Base-by-base conservation (phyloP, 805 yeast genomes). In the Brettanomyces nanus region DNA sequence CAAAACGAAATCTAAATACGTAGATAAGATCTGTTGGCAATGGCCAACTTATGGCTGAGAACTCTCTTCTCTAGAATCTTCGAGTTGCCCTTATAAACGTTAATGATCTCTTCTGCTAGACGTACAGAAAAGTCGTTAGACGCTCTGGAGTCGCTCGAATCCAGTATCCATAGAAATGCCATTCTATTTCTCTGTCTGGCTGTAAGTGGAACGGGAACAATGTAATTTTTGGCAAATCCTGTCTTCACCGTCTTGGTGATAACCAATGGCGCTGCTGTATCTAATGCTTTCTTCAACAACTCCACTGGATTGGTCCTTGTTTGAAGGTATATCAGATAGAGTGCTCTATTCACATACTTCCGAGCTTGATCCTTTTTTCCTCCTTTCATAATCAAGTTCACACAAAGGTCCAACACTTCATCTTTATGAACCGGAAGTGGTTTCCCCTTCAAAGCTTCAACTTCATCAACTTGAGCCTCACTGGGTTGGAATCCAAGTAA, bases 141-240 rank as follows among this genome's bases (percentile, higher is more conserved):
- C 33, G 77, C 79, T 58, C 95, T 79, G 52, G 82, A 79, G 42
- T 77, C 72, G 29, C 94, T 75, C 17, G 94, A 86, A 43, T 85
- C 95, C 38, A 87, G 61, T 35, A 92, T 81, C 97, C 97, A 92
- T 46, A 68, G 62, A 69, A 94, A 84, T 2, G 97, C 96, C 52
- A 75, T 76, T 61, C 96, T 75, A 49, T 76, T 68, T 59, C 97
- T 74, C 62, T 87, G 95, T 62, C 86, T 78, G 51, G 75, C 77
- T 35, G 75, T 77, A 52, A 90, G 67, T 7, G 97, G 95, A 27
- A 74, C 77, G 4, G 98, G 98, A 36, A 85, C 80, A 28, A 78
- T 71, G 42, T 73, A 72, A 43, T 80, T 78, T 57, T 89, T 85
- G 31, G 97, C 97, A 39, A 81, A 81, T 41, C 92, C 92, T 3